Percentiles rank a stretch among this genome's conserved stretches.
Evolutionary conservation across 1,139 yeast genomes (phyloP).

Genomic region (Kodamaea alishanica): DNA sequence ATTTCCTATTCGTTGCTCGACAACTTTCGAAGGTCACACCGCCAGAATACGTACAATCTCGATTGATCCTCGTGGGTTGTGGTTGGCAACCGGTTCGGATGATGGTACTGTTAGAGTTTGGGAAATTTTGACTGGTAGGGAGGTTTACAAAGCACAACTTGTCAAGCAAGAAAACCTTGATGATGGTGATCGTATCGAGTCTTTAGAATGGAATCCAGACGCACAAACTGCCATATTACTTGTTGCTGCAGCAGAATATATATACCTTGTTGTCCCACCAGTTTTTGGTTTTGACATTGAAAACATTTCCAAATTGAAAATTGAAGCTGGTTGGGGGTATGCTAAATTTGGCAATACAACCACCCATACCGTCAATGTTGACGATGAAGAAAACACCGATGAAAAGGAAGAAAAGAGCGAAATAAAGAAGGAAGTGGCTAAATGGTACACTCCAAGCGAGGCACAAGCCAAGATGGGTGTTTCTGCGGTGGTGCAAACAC

Average conservation of each 20-base stretch:
- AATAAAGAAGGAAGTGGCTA: conserved; percentile 59
- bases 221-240: conserved; percentile 71
- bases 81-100: conserved; percentile 97
- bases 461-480: conserved; percentile 65
- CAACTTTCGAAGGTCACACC: conserved; percentile 76
- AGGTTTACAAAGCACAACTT: conserved; percentile 65
- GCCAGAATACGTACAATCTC: conserved; percentile 80
- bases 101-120: conserved; percentile 95
- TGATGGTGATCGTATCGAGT: conserved; percentile 83
- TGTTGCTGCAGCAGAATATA: conserved; percentile 75
- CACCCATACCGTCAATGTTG: conserved; percentile 43
- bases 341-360: conserved; percentile 65
- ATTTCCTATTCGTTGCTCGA: conserved; percentile 92
- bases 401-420: conserved; percentile 23
- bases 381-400: conserved; percentile 30
- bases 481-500: conserved; percentile 63
- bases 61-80: conserved; percentile 85
- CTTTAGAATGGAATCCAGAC: conserved; percentile 90
- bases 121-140: conserved; percentile 95
- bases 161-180: conserved; percentile 54
- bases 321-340: conserved; percentile 92
- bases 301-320: conserved; percentile 69
- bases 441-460: conserved; percentile 79
- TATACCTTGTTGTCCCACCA: conserved; percentile 82
- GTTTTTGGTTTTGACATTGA: conserved; percentile 86